phyloP scores from a whole-genome alignment of 2,329 filamentous ascomycete species.

The Xylaria sp. region DNA sequence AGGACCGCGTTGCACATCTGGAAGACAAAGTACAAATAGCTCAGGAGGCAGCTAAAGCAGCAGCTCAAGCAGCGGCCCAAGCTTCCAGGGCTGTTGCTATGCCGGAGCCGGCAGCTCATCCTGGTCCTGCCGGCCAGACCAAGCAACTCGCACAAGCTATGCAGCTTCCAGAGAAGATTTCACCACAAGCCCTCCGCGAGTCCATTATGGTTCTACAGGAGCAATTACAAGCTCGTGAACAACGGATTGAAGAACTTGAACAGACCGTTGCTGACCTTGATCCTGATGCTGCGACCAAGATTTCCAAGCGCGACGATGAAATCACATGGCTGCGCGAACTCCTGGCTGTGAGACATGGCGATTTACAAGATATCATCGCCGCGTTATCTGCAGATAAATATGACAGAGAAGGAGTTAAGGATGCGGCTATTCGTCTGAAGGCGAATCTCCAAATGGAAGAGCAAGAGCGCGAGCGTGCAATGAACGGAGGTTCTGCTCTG shows the following conservation, averaged over 20 bases:
- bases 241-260: slow-evolving; percentile 88
- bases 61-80: slow-evolving; percentile 69
- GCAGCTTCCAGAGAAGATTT: slow-evolving; percentile 83
- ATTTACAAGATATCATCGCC: slow-evolving; percentile 90
- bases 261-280: slow-evolving; percentile 74
- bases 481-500: slow-evolving; percentile 74
- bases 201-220: slow-evolving; percentile 97
- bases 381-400: slow-evolving; percentile 79
- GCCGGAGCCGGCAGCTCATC: slow-evolving; percentile 58
- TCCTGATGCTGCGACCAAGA: slow-evolving; percentile 80
- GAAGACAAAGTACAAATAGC: slow-evolving; percentile 93
- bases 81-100: slow-evolving; percentile 50
- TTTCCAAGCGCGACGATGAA: slow-evolving; percentile 92
- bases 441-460: slow-evolving; percentile 98
- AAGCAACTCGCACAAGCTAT: slow-evolving; percentile 54
- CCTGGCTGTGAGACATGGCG: slow-evolving; percentile 87
- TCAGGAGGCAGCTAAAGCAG: slow-evolving; percentile 85
- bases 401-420: slow-evolving; percentile 81
- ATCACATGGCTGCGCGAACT: slow-evolving; percentile 95
- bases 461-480: slow-evolving; percentile 88
- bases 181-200: slow-evolving; percentile 91
- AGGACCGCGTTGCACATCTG: slow-evolving; percentile 84
- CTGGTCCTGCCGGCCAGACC: slow-evolving; percentile 55
- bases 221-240: slow-evolving; percentile 93
- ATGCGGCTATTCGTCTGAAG: slow-evolving; percentile 91